These are phyloP conservation scores for Chaetomiaceae sp. DNA, from an alignment of 2,329 filamentous ascomycete species.

Conservation along the genomic window DNA sequence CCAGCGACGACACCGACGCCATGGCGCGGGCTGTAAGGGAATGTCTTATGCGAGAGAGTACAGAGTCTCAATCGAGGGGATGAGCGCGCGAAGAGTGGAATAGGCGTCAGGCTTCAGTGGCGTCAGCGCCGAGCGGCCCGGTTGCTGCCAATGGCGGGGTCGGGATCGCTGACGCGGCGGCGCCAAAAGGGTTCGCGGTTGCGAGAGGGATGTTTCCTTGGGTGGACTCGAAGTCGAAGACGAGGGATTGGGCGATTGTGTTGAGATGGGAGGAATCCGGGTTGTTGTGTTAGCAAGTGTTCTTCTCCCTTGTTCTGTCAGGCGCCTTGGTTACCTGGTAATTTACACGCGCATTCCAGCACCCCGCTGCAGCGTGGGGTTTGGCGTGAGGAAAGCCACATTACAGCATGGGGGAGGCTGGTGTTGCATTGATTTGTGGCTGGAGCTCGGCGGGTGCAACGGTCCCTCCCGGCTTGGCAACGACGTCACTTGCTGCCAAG, in stretches of 20 bases:
- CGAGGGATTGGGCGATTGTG: not conserved
- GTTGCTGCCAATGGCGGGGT: conserved; percentile 2
- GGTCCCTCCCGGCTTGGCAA: conserved; percentile 17
- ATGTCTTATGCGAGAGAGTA: no score
- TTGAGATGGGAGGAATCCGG: not conserved
- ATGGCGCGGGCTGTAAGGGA: conserved; percentile 44
- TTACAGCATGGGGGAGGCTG: conserved; percentile 12
- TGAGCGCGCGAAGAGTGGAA: no score
- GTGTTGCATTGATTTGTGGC: conserved; percentile 13
- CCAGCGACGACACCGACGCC: conserved; percentile 89
- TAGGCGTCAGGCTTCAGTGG: conserved; percentile 1
- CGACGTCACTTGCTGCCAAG: conserved; percentile 17
- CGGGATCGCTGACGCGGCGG: not conserved
- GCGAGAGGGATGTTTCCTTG: not conserved
- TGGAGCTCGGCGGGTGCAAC: conserved; percentile 1
- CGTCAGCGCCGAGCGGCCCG: not conserved
- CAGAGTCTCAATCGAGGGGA: no score
- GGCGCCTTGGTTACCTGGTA: no score
- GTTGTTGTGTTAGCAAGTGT: not conserved
- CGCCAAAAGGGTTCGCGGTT: not conserved
- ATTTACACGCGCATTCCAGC: conserved; percentile 8
- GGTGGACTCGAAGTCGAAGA: not conserved
- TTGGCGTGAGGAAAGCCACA: not conserved
- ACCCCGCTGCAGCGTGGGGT: conserved; percentile 4
- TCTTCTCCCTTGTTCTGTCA: no score